Percentiles rank a stretch among this genome's conserved stretches.
Conservation (phyloP, 2,329 filamentous ascomycete genomes). For the Trichoderma atrobrunneum region DNA sequence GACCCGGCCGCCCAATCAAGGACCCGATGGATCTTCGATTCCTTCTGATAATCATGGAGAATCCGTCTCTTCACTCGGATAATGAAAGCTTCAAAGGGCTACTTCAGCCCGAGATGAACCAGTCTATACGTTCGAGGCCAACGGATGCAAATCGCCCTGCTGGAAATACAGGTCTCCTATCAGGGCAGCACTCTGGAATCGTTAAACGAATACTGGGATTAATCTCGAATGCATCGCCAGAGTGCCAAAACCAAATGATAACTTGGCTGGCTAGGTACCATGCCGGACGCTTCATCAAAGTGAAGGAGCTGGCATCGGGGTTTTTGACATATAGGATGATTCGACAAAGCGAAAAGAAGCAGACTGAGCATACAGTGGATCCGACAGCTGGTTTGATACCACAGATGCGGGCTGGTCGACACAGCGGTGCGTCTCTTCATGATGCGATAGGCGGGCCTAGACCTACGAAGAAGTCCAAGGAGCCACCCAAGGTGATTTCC, state of each 20-base stretch:
- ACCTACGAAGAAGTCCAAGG: constrained; percentile 52
- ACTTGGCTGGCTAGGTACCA: constrained; percentile 75
- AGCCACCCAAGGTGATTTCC: constrained; percentile 53
- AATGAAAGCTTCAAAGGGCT: constrained; percentile 41
- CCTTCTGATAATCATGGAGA: constrained; percentile 72
- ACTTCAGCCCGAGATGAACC: constrained; percentile 32
- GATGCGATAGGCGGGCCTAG: constrained; percentile 64
- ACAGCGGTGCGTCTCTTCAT: constrained; percentile 69
- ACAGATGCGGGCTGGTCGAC: constrained; percentile 63
- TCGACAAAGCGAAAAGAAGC: constrained; percentile 66
- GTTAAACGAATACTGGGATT: constrained; percentile 82
- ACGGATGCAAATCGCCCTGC: constrained; percentile 22
- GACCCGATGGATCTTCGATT: constrained; percentile 72
- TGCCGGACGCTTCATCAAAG: constrained; percentile 62
- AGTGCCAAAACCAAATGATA: constrained; percentile 74
- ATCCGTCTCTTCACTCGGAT: constrained; percentile 66
- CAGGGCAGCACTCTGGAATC: constrained; percentile 74
- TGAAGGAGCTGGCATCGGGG: constrained; percentile 72
- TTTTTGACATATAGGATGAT: constrained; percentile 80
- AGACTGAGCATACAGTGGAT: constrained; percentile 54
- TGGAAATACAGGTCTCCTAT: constrained; percentile 42
- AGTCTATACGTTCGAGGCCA: constrained; percentile 12
- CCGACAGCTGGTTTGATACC: constrained; percentile 68
- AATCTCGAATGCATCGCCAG: constrained; percentile 69
- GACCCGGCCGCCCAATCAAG: constrained; percentile 67